Base-by-base conservation (phyloP, 2,329 filamentous ascomycete species). In the Verruconis gallopava region DNA sequence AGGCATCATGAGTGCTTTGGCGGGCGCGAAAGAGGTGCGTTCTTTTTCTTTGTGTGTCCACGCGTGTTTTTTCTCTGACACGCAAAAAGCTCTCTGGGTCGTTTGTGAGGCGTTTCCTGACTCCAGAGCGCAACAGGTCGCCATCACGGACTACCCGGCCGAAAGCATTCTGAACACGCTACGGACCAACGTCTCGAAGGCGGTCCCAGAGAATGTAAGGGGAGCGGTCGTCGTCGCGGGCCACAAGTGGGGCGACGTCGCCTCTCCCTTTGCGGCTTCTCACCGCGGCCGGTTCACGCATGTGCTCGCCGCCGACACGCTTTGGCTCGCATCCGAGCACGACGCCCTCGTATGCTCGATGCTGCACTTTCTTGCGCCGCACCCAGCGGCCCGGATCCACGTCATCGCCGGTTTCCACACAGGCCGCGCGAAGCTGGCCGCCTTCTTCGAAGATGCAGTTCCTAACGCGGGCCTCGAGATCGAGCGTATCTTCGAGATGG, bases 321-420 rank as follows among this genome's bases (percentile, higher is more conserved):
- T 82, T 44, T 85, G 81, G 80, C 83, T 85, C 77, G 72, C 75
- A 1, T 71, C 70, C 64, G 72, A 85, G 63, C 81, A 85, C 57
- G 67, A 59, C n/a, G 80, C 77, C 55, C 66, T 85, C 19, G 69
- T 69, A 37, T 58, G 54, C 33, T 81, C 77, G 18, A 73, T 84
- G 53, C 58, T 67, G 4, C 73, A 75, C 58, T 81, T 84, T 53
- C 63, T 85, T 14, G 60, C 56, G 1, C 53, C 53, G 4, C 57
- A 53, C 3, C 50, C 60, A 2, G 56, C 51, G 13, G 71, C 75
- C 2, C 64, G 72, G 22, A 71, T 76, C 39, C 75, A 77, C 61
- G 72, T 79, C n/a, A 67, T 84, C 4, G 79, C 73, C 1, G 80
- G 78, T 0, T 83, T 85, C 50, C 81, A 85, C 53, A 83, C 81